Evolutionary conservation across 768 basidiomycete species (phyloP), one percentile per base, ranked within the genome.

Genomic region (Dacryopinax spathularia): DNA sequence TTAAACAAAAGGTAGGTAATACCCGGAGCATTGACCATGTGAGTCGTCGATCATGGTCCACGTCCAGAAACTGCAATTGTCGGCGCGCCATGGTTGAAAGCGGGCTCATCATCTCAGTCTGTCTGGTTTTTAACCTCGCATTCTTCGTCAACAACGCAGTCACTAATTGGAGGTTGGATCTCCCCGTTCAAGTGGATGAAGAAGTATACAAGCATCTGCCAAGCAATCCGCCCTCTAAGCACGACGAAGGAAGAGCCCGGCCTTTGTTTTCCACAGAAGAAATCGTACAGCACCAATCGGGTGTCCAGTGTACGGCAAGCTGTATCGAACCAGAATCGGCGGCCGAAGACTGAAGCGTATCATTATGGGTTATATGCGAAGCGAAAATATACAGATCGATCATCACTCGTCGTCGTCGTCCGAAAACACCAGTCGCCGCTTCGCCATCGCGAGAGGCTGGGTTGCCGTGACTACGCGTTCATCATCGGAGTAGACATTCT

Each of bases 401-500:
- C 22, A 9, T 56, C 48, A 56, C 3, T 62, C 64, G 0, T 66
- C 64, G 25, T 66, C 66, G 31, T 67, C 66, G 64, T 66, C 66
- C 2, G 64, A 66, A 12, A 66, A 56, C 6, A 66, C 60, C 4
- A 66, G n/a, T 18, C 65, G 60, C 9, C 62, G 33, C 16, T 34
- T 34, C 20, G 15, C 33, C 56, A 60, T 65, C 25, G 20, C 33
- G 10, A 44, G 33, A 1, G 56, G 13, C 29, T 63, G 34, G 27
- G 34, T 36, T 4, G 35, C 12, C 18, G 1, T 15, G 7, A 25
- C 60, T 2, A 22, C 6, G 3, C 35, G 25, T 15, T 35, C 60
- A 36, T 37, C 60, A 2, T 60, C 63, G 0, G 41, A 35, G 33
- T 37, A 16, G 2, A 56, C 25, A 20, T 36, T 29, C 12, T 60